Conservation (phyloP, 345 rosid genomes). For the Brassica incana region DNA sequence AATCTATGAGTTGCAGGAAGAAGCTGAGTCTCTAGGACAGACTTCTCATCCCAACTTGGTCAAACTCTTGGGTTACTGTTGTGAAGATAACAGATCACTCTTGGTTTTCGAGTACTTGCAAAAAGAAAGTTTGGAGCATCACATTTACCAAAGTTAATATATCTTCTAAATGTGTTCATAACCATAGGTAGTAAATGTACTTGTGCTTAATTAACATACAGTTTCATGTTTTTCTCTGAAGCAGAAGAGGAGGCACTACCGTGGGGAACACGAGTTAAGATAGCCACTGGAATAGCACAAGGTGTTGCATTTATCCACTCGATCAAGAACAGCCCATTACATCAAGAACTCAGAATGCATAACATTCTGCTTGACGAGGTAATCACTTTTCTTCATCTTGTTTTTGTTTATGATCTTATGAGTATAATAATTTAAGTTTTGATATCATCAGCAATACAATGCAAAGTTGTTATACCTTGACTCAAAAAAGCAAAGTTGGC, state of each 20-base stretch:
- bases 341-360: constrained; percentile 5
- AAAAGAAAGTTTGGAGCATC: neutral
- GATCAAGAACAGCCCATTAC: neutral
- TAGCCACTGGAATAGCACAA: constrained; percentile 19
- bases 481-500: neutral
- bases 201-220: neutral
- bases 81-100: constrained; percentile 3
- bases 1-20: neutral
- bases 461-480: constrained; percentile 15
- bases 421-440: neutral
- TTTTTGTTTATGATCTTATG: neutral
- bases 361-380: constrained; percentile 31
- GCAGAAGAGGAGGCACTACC: constrained; percentile 8
- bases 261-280: constrained; percentile 21
- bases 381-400: neutral
- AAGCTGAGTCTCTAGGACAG: neutral
- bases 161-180: neutral
- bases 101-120: constrained; percentile 14
- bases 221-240: neutral
- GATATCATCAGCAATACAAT: constrained; percentile 25
- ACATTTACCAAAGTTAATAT: constrained; percentile 14
- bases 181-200: neutral
- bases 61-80: constrained; percentile 13
- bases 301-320: constrained; percentile 21
- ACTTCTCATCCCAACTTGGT: constrained; percentile 14